Evolutionary conservation across 2,329 filamentous ascomycete genomes (phyloP).

Genomic region (Nigrospora sphaerica): DNA sequence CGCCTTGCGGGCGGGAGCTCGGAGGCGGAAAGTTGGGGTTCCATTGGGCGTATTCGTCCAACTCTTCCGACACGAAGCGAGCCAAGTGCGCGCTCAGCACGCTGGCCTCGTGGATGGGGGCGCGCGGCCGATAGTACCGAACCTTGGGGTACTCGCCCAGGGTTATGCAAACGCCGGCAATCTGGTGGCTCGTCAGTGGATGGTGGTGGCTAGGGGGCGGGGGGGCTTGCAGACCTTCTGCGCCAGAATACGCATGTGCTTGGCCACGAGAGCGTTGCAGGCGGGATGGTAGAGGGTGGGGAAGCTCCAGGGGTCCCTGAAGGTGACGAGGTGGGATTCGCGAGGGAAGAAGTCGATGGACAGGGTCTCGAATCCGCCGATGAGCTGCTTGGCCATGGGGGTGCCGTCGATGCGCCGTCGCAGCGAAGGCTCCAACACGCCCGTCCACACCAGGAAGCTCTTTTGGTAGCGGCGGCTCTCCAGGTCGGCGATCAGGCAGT

Average conservation of each 20-base stretch:
- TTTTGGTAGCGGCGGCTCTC: slow-evolving; percentile 75
- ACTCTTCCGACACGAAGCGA: slow-evolving; percentile 82
- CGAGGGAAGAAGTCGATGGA: slow-evolving; percentile 85
- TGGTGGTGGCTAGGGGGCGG: background rate
- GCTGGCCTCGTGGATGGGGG: slow-evolving; percentile 74
- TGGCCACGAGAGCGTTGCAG: slow-evolving; percentile 76
- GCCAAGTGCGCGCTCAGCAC: slow-evolving; percentile 85
- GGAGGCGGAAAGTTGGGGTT: slow-evolving; percentile 78
- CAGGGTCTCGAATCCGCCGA: slow-evolving; percentile 74
- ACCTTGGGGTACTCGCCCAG: slow-evolving; percentile 93
- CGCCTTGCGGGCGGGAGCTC: slow-evolving; percentile 70
- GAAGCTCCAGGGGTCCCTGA: slow-evolving; percentile 94
- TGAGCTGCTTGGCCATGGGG: slow-evolving; percentile 60
- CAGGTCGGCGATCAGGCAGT: slow-evolving; percentile 89
- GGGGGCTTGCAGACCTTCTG: slow-evolving; percentile 60
- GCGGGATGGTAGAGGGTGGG: slow-evolving; percentile 83
- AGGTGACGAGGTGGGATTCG: slow-evolving; percentile 86
- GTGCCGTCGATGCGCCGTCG: slow-evolving; percentile 70
- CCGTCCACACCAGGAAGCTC: slow-evolving; percentile 79
- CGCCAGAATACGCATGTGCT: slow-evolving; percentile 77
- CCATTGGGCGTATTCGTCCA: slow-evolving; percentile 82
- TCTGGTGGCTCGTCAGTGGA: slow-evolving; percentile 36
- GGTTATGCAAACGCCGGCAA: slow-evolving; percentile 80
- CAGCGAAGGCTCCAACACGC: slow-evolving; percentile 61
- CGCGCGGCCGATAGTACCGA: slow-evolving; percentile 75